Conservation (phyloP, 768 basidiomycete genomes). For the Fomitopsis pulvina region DNA sequence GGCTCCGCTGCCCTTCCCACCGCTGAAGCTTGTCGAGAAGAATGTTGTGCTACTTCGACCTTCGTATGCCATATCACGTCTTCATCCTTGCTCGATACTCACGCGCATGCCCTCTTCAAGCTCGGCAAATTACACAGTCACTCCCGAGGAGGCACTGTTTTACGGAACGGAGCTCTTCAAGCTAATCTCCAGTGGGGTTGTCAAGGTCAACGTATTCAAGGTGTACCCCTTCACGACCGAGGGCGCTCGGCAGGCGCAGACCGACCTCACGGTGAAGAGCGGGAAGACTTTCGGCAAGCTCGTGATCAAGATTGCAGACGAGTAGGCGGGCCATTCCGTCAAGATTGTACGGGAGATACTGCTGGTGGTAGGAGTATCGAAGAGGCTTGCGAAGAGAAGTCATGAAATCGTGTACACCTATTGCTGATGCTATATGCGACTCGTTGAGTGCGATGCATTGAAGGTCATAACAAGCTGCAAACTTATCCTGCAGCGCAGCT, state of each 20-base stretch:
- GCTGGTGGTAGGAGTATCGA: too few relatives aligned
- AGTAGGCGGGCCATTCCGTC: slow-evolving; percentile 4
- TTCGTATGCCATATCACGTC: slow-evolving; percentile 32
- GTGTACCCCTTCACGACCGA: slow-evolving; percentile 80
- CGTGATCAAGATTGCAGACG: slow-evolving; percentile 54
- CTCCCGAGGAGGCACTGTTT: slow-evolving; percentile 57
- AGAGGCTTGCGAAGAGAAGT: too few relatives aligned
- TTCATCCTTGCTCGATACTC: neutral
- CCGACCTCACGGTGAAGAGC: slow-evolving; percentile 48
- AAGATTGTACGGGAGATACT: too few relatives aligned
- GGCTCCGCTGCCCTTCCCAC: slow-evolving; percentile 63
- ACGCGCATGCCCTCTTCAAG: slow-evolving; percentile 28
- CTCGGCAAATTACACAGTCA: slow-evolving; percentile 61
- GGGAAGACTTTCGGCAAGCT: slow-evolving; percentile 85
- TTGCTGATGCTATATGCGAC: too few relatives aligned
- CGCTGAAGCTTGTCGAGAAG: slow-evolving; percentile 69
- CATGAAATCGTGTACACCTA: too few relatives aligned
- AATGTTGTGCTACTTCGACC: slow-evolving; percentile 73
- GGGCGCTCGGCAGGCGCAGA: slow-evolving; percentile 67
- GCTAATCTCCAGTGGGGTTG: slow-evolving; percentile 43
- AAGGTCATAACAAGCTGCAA: too few relatives aligned
- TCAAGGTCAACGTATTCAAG: slow-evolving; percentile 64
- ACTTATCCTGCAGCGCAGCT: too few relatives aligned
- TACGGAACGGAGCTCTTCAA: slow-evolving; percentile 63
- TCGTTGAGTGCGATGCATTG: too few relatives aligned